Conservation (phyloP, 495 filamentous ascomycete genomes). For the Penicillium pulvis region DNA sequence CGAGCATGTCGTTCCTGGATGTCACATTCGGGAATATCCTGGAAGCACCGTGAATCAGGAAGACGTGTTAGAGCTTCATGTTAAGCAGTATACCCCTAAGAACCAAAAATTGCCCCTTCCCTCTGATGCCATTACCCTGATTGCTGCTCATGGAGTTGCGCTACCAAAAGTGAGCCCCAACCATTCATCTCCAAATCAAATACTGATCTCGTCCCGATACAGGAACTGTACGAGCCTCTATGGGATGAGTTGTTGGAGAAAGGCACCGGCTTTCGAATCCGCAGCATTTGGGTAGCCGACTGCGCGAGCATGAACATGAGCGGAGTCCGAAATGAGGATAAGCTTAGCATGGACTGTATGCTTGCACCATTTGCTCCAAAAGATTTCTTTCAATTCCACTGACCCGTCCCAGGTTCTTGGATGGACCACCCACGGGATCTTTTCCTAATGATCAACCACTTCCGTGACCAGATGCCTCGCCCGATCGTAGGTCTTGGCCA, state of each 20-base stretch:
- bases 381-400: background rate
- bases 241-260: background rate
- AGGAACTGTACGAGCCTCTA: conserved; percentile 5
- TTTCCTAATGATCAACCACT: conserved; percentile 6
- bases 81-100: conserved; percentile 2
- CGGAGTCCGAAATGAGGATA: background rate
- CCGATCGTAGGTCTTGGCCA: conserved; percentile 3
- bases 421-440: conserved; percentile 3
- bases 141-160: background rate
- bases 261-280: background rate
- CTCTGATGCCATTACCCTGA: conserved; percentile 1
- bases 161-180: background rate
- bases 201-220: background rate
- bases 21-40: conserved; percentile 4
- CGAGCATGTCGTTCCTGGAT: background rate
- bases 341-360: conserved; percentile 3
- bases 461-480: conserved; percentile 3
- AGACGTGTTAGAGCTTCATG: conserved; percentile 2
- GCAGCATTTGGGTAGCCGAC: conserved; percentile 4
- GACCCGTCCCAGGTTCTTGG: background rate
- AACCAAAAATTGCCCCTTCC: background rate
- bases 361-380: background rate
- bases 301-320: background rate
- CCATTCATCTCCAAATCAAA: background rate
- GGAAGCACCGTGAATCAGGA: conserved; percentile 4